A percentile compares a stretch with the other conserved stretches of the same genome.
Conservation (phyloP, 495 filamentous ascomycete species). For the Penicillium egyptiacum region DNA sequence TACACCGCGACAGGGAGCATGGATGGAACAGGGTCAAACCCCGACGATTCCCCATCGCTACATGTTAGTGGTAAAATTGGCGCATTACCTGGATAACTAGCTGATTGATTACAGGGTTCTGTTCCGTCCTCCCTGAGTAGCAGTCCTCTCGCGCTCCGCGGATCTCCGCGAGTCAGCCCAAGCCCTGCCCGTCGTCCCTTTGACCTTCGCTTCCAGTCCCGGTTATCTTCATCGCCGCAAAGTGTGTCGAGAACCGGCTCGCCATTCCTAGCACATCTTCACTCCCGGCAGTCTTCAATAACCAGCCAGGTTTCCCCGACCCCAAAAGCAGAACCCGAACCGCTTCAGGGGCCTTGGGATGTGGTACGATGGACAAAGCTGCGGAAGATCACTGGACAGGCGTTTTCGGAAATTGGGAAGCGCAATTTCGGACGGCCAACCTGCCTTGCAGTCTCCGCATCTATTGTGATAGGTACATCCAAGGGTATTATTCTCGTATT, state of each 20-base stretch:
- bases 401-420: slow-evolving; percentile 92
- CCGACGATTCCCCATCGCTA: slow-evolving; percentile 87
- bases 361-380: slow-evolving; percentile 95
- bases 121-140: slow-evolving; percentile 74
- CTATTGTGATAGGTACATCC: slow-evolving; percentile 87
- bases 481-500: slow-evolving; percentile 94
- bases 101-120: slow-evolving; percentile 66
- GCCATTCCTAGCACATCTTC: slow-evolving; percentile 71
- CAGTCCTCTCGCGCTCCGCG: slow-evolving; percentile 52
- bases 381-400: slow-evolving; percentile 81
- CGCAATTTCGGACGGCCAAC: slow-evolving; percentile 91
- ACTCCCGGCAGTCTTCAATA: slow-evolving; percentile 76
- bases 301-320: slow-evolving; percentile 55
- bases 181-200: slow-evolving; percentile 89
- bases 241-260: slow-evolving; percentile 68
- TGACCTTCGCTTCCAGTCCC: slow-evolving; percentile 89
- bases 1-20: slow-evolving; percentile 33
- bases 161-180: slow-evolving; percentile 54
- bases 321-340: slow-evolving; percentile 58
- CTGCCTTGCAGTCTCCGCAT: slow-evolving; percentile 84
- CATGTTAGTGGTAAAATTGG: slow-evolving; percentile 58
- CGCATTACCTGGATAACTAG: slow-evolving; percentile 7
- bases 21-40: slow-evolving; percentile 62
- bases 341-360: slow-evolving; percentile 80
- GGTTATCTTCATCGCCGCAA: slow-evolving; percentile 62